A percentile compares a stretch with the other conserved stretches of the same genome.
Evolutionary conservation across 352 stramenopile species (phyloP).

Genomic region (Saprolegnia diclina): DNA sequence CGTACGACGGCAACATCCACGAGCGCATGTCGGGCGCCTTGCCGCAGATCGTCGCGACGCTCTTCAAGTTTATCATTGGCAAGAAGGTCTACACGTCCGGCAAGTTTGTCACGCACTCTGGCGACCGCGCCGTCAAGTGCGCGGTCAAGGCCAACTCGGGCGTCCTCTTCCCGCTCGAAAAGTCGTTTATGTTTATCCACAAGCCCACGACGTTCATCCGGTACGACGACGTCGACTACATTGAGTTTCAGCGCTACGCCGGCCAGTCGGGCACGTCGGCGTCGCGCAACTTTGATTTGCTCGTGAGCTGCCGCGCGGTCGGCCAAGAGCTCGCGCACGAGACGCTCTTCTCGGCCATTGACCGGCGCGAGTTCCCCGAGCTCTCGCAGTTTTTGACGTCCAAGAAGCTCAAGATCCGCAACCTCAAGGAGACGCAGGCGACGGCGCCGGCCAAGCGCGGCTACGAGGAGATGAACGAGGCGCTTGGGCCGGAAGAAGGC

Average conservation of each 20-base stretch:
- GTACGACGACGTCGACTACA: conserved; percentile 97
- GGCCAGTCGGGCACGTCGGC: conserved; percentile 81
- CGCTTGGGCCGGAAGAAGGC: conserved; percentile 71
- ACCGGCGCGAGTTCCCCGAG: conserved; percentile 91
- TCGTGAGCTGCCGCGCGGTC: conserved; percentile 87
- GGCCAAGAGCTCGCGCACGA: conserved; percentile 79
- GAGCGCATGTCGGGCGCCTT: conserved; percentile 93
- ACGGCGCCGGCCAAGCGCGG: conserved; percentile 53
- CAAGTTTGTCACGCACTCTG: conserved; percentile 85
- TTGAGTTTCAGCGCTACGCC: conserved; percentile 97
- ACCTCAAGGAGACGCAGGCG: conserved; percentile 86
- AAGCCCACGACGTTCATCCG: conserved; percentile 98
- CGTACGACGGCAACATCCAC: conserved; percentile 96
- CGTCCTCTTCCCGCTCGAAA: conserved; percentile 96
- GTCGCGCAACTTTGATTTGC: conserved; percentile 95
- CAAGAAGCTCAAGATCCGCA: conserved; percentile 92
- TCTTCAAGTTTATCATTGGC: conserved; percentile 95
- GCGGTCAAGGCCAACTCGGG: conserved; percentile 94
- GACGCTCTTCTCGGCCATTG: conserved; percentile 95
- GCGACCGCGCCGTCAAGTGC: conserved; percentile 85
- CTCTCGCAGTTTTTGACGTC: conserved; percentile 93
- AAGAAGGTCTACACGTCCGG: conserved; percentile 97
- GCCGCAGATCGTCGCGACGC: conserved; percentile 97
- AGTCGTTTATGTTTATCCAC: conserved; percentile 99
- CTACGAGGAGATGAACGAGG: conserved; percentile 75